Conservation (phyloP, 306 rosid genomes). For the Senna tora region DNA sequence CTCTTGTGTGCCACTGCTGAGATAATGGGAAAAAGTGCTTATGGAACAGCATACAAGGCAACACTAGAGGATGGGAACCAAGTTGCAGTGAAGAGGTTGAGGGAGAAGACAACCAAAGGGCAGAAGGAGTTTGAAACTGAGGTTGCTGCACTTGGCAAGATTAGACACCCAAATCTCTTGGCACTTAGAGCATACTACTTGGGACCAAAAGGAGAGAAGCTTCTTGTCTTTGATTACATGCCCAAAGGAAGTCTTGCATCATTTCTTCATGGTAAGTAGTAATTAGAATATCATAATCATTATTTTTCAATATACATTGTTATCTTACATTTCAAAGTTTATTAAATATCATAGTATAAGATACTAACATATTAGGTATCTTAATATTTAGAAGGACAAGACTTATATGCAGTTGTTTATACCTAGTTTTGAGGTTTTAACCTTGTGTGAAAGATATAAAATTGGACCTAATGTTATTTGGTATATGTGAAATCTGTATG, state of each 20-base stretch:
- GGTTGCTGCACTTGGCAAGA: conserved; percentile 78
- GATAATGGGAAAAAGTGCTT: conserved; percentile 89
- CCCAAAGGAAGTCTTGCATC: conserved; percentile 86
- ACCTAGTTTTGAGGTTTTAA: no score
- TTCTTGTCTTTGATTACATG: conserved; percentile 47
- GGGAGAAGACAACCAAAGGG: conserved; percentile 85
- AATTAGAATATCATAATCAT: no score
- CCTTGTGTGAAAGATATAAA: no score
- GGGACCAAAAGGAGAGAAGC: conserved; percentile 83
- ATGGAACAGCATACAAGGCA: conserved; percentile 91
- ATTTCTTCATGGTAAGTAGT: conserved; percentile 80
- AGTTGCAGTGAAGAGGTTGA: conserved; percentile 89
- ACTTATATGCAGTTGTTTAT: no score
- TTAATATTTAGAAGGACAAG: no score
- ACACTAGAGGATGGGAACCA: conserved; percentile 82
- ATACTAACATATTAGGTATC: background rate
- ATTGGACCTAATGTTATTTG: no score
- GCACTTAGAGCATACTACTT: conserved; percentile 88
- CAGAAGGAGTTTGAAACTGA: conserved; percentile 84
- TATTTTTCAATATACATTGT: no score
- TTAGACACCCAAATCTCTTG: conserved; percentile 71
- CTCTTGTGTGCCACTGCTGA: conserved; percentile 90
- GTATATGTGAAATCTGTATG: no score
- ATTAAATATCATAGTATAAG: background rate
- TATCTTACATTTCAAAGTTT: background rate